phyloP scores from a whole-genome alignment of 768 basidiomycete genomes.

The Leccinum sublutescens region DNA sequence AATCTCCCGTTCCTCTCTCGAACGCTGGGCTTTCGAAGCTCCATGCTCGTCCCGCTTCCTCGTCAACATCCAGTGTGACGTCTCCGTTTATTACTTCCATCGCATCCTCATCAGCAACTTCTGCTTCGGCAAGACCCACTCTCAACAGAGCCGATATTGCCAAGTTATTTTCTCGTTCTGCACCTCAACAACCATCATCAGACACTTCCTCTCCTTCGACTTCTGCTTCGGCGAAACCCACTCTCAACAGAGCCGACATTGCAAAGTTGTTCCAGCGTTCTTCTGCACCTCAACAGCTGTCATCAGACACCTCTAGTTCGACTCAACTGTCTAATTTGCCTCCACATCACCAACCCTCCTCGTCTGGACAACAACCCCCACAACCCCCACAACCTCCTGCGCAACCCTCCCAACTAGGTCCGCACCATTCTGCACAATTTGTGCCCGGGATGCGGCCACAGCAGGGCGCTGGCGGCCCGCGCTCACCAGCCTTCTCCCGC shows the following conservation, averaged over 20 bases:
- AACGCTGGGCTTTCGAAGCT: constrained; percentile 38
- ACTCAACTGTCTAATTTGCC: constrained; percentile 53
- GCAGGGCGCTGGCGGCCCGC: constrained; percentile 50
- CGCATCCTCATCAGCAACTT: constrained; percentile 30
- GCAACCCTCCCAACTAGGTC: constrained; percentile 42
- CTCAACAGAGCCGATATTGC: constrained; percentile 38
- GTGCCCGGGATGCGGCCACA: constrained; percentile 49
- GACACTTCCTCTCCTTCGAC: constrained; percentile 57
- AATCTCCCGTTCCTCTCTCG: constrained; percentile 47
- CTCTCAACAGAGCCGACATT: constrained; percentile 28
- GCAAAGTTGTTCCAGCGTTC: constrained; percentile 41
- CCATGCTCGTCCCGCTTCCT: constrained; percentile 25
- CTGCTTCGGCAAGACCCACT: constrained; percentile 33
- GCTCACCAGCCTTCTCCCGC: constrained; percentile 66
- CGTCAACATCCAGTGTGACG: constrained; percentile 28
- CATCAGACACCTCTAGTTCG: constrained; percentile 58
- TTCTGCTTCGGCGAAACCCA: constrained; percentile 32
- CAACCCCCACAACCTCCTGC: constrained; percentile 35
- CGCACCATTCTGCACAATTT: constrained; percentile 47
- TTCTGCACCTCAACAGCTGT: constrained; percentile 44
- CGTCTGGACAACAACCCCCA: constrained; percentile 33
- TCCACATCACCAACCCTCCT: constrained; percentile 39
- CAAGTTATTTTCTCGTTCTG: constrained; percentile 36
- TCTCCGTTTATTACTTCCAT: constrained; percentile 33
- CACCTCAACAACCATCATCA: constrained; percentile 48